Evolutionary conservation across 495 filamentous ascomycete genomes (phyloP).

Genomic region (Hypomontagnella submonticulosa): DNA sequence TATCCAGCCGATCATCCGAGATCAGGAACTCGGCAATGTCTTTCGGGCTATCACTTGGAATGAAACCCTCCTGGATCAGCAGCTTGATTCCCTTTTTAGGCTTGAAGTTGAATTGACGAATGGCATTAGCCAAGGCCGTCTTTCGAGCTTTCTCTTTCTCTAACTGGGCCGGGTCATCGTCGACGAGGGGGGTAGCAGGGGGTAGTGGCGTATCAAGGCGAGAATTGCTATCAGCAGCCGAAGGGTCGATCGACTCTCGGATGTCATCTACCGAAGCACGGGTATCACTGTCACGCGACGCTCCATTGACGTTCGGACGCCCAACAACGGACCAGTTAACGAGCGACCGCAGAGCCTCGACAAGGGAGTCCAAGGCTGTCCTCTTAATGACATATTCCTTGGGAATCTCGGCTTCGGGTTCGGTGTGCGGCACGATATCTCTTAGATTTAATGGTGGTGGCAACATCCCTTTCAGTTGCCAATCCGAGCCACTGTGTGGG

Average conservation of each 20-base stretch:
- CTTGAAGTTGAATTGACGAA: constrained; percentile 97
- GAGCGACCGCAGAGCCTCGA: constrained; percentile 87
- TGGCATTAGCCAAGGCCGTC: constrained; percentile 86
- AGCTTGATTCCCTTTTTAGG: constrained; percentile 92
- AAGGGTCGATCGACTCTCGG: constrained; percentile 84
- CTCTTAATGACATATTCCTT: constrained; percentile 89
- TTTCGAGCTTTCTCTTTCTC: constrained; percentile 95
- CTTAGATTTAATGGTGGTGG: constrained; percentile 87
- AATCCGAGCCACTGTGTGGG: constrained; percentile 68
- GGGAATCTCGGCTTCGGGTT: constrained; percentile 75
- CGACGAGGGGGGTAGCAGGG: constrained; percentile 77
- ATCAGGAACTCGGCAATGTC: constrained; percentile 89
- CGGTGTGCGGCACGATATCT: constrained; percentile 68
- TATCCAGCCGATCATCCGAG: constrained; percentile 80
- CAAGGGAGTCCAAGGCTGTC: constrained; percentile 85
- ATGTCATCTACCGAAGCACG: constrained; percentile 77
- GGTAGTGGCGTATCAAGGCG: constrained; percentile 71
- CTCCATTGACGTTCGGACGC: constrained; percentile 67
- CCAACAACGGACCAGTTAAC: constrained; percentile 84
- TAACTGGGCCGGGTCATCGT: constrained; percentile 91
- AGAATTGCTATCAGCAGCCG: constrained; percentile 58
- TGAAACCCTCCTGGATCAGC: constrained; percentile 85
- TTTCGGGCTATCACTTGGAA: constrained; percentile 75
- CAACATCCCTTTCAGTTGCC: constrained; percentile 84
- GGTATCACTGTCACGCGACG: constrained; percentile 62